These are phyloP conservation scores for Solanum bulbocastanum DNA, from an alignment of 257 asterid genomes.

Conservation along the genomic window DNA sequence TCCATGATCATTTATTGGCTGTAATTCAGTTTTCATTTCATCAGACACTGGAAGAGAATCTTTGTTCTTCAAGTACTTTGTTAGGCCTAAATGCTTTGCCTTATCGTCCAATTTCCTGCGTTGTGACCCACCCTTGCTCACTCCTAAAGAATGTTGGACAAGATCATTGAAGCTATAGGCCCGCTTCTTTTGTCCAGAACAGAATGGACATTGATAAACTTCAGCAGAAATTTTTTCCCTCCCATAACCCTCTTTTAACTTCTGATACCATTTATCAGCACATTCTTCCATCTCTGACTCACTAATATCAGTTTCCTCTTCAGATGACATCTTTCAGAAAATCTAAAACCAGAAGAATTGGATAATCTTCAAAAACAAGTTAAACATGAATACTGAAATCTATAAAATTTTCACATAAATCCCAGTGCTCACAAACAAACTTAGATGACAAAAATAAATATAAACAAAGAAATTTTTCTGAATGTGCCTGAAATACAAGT, in stretches of 20 bases:
- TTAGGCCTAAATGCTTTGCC: constrained; percentile 5
- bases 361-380: neutral
- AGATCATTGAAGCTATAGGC: constrained; percentile 37
- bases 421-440: neutral
- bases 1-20: constrained; percentile 11
- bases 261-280: constrained; percentile 32
- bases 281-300: constrained; percentile 57
- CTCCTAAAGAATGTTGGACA: constrained; percentile 42
- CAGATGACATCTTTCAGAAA: constrained; percentile 30
- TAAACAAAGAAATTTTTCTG: neutral
- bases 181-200: constrained; percentile 52
- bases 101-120: constrained; percentile 32
- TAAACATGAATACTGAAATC: neutral
- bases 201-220: constrained; percentile 43
- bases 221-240: constrained; percentile 21
- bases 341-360: neutral
- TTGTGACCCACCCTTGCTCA: constrained; percentile 26
- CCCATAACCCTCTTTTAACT: constrained; percentile 19
- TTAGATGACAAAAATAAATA: neutral
- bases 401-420: neutral
- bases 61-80: neutral
- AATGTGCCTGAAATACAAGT: neutral
- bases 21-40: neutral
- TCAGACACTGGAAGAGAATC: neutral
- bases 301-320: constrained; percentile 55